These are phyloP conservation scores for Aspergillus melleus DNA, from an alignment of 2,329 filamentous ascomycete genomes.

Conservation along the genomic window DNA sequence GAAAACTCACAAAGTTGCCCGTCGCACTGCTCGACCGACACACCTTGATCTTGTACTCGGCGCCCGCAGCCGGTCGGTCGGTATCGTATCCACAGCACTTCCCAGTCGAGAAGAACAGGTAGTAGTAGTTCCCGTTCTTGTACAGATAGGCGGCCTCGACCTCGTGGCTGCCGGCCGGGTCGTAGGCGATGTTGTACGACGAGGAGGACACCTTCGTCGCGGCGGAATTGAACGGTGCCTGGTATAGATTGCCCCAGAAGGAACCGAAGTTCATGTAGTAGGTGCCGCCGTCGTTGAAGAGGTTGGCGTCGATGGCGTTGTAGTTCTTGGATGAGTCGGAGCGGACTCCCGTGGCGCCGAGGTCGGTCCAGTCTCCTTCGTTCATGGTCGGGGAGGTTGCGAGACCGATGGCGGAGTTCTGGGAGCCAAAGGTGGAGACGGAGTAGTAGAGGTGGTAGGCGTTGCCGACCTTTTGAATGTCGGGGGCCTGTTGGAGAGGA, in stretches of 20 bases:
- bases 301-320: conserved; percentile 62
- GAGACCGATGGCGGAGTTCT: conserved; percentile 62
- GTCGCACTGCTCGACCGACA: conserved; percentile 58
- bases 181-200: conserved; percentile 55
- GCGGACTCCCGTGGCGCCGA: conserved; percentile 35
- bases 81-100: conserved; percentile 61
- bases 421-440: conserved; percentile 62
- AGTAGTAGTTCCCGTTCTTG: conserved; percentile 59
- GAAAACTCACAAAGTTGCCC: conserved; percentile 51
- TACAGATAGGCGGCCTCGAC: conserved; percentile 60
- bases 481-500: conserved; percentile 55
- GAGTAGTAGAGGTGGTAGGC: conserved; percentile 67
- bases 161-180: conserved; percentile 52
- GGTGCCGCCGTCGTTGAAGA: conserved; percentile 44
- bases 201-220: conserved; percentile 32
- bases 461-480: conserved; percentile 58
- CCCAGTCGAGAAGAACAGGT: conserved; percentile 64
- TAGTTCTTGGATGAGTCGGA: conserved; percentile 46
- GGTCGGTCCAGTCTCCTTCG: conserved; percentile 34
- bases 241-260: conserved; percentile 67
- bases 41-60: conserved; percentile 67
- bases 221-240: conserved; percentile 50
- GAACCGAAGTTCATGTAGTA: conserved; percentile 64
- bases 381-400: conserved; percentile 51
- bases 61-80: conserved; percentile 52